These are phyloP conservation scores for Cucurbita moschata DNA, from an alignment of 306 rosid species.

Conservation along the genomic window DNA sequence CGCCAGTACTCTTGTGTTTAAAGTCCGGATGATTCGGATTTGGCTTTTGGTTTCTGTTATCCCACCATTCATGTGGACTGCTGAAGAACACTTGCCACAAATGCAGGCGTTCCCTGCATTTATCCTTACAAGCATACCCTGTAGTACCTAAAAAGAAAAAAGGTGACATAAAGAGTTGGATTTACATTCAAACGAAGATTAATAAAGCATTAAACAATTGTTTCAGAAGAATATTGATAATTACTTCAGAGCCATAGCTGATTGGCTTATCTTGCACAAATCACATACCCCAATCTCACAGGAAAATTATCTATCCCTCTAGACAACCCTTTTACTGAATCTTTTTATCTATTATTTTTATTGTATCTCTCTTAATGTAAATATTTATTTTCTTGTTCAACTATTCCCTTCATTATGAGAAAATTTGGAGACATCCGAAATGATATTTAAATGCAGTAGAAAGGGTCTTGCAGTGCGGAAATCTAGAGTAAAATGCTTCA, in stretches of 20 bases:
- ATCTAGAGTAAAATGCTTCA: not conserved
- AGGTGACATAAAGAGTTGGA: not conserved
- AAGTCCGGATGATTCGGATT: constrained; percentile 50
- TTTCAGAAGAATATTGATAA: not conserved
- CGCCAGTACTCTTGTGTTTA: constrained; percentile 59
- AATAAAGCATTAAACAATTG: not conserved
- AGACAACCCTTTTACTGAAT: not conserved
- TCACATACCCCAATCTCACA: not conserved
- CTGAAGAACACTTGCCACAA: constrained; percentile 72
- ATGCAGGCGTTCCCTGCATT: constrained; percentile 25
- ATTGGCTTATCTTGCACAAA: not conserved
- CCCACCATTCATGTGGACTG: constrained; percentile 83
- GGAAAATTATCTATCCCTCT: not conserved
- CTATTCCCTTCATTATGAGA: not conserved
- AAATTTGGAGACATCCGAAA: not conserved
- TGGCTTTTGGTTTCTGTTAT: constrained; percentile 39
- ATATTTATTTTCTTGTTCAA: not conserved
- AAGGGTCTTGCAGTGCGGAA: not conserved
- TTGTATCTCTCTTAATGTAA: not conserved
- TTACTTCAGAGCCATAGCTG: not conserved
- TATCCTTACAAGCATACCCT: constrained; percentile 18
- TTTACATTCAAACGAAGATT: constrained; percentile 9
- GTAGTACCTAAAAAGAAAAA: not conserved
- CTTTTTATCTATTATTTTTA: not conserved
- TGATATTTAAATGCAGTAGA: not conserved